These are phyloP conservation scores for Hymenoscyphus repandus DNA, from an alignment of 2,329 filamentous ascomycete genomes.

Conservation along the genomic window DNA sequence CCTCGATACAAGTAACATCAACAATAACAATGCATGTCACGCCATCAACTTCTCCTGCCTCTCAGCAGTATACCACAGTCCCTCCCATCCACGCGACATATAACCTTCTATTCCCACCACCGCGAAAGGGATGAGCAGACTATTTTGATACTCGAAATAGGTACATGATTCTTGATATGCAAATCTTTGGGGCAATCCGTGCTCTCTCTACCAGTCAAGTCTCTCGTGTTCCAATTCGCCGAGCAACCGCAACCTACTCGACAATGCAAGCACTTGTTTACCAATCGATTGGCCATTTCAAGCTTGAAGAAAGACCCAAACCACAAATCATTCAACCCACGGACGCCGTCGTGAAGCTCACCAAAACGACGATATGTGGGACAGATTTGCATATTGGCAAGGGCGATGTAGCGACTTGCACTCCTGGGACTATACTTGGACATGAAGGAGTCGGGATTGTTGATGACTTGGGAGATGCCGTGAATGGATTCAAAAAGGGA, in stretches of 20 bases:
- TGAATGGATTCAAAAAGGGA: constrained; percentile 43
- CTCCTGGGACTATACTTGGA: constrained; percentile 39
- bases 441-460: constrained; percentile 50
- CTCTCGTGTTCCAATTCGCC: no score
- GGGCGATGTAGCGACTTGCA: constrained; percentile 45
- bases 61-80: no score
- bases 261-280: constrained; percentile 56
- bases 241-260: not conserved
- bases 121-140: no score
- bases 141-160: no score
- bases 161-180: no score
- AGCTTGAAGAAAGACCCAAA: constrained; percentile 47
- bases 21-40: no score
- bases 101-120: no score
- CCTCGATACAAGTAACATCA: no score
- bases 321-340: constrained; percentile 38
- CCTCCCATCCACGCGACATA: no score
- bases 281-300: constrained; percentile 72
- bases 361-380: constrained; percentile 47
- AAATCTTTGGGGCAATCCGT: no score
- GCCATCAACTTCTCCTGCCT: no score
- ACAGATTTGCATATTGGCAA: constrained; percentile 52
- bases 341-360: constrained; percentile 45
- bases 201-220: no score
- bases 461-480: constrained; percentile 39